phyloP scores from a whole-genome alignment of 768 basidiomycete genomes.

The Pleurotus sapidus region DNA sequence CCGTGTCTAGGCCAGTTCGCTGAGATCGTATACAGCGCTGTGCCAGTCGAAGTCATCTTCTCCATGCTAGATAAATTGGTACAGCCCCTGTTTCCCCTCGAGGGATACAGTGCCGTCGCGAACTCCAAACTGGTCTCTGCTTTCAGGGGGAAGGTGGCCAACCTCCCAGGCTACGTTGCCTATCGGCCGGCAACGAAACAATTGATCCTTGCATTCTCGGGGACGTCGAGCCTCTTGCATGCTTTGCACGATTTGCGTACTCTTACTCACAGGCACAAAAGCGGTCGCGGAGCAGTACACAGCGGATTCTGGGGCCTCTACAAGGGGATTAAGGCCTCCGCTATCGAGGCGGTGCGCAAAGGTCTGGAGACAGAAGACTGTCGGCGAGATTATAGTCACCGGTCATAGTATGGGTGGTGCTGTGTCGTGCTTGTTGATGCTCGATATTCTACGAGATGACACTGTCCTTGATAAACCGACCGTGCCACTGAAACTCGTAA shows the following conservation, averaged over 20 bases:
- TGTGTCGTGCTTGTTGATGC: conserved; percentile 45
- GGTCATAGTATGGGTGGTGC: conserved; percentile 60
- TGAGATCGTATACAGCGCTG: conserved; percentile 44
- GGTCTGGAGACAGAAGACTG: conserved; percentile 32
- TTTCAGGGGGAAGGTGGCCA: conserved; percentile 39
- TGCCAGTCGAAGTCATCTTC: conserved; percentile 42
- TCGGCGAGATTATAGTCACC: conserved; percentile 44
- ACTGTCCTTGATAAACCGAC: conserved; percentile 18
- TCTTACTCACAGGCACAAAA: conserved; percentile 35
- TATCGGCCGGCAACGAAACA: conserved; percentile 42
- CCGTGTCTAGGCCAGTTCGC: conserved; percentile 47
- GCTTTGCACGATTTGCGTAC: conserved; percentile 45
- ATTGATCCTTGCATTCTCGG: conserved; percentile 50
- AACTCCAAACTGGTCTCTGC: conserved; percentile 31
- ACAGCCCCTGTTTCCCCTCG: conserved; percentile 45
- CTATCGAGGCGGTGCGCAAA: conserved; percentile 33
- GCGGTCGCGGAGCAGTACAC: conserved; percentile 40
- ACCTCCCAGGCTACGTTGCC: conserved; percentile 44
- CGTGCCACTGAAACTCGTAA: conserved; percentile 37
- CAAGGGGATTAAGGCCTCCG: conserved; percentile 31
- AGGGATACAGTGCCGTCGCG: conserved; percentile 39
- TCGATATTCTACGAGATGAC: conserved; percentile 40
- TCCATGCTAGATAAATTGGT: conserved; percentile 34
- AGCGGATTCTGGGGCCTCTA: conserved; percentile 56
- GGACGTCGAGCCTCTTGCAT: conserved; percentile 41